A percentile compares a stretch with the other conserved stretches of the same genome.
These are phyloP conservation scores for Hymenoscyphus albidus DNA, from an alignment of 2,329 filamentous ascomycete genomes.

Conservation along the genomic window DNA sequence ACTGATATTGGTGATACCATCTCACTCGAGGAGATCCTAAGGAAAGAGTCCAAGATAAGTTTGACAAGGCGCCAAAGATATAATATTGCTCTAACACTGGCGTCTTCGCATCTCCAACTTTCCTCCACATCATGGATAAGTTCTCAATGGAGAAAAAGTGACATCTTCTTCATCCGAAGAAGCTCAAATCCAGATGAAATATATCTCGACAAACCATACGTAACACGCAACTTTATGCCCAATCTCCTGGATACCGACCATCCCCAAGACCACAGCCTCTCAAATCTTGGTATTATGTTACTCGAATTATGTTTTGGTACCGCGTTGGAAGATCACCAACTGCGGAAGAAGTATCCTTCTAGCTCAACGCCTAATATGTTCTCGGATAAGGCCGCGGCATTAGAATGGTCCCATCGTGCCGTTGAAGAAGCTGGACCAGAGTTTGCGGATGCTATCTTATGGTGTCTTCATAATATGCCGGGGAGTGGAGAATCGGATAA, in stretches of 20 bases:
- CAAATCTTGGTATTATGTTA: constrained; percentile 21
- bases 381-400: constrained; percentile 12
- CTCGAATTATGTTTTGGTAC: constrained; percentile 19
- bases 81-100: constrained; percentile 17
- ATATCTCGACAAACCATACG: constrained; percentile 15
- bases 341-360: constrained; percentile 2
- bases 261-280: constrained; percentile 11
- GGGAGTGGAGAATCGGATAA: constrained; percentile 9
- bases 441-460: constrained; percentile 17
- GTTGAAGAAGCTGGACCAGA: constrained; percentile 17
- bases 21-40: constrained; percentile 15
- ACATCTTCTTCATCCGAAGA: constrained; percentile 17
- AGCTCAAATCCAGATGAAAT: constrained; percentile 9
- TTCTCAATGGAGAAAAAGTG: constrained; percentile 19
- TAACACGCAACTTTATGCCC: constrained; percentile 13
- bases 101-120: constrained; percentile 17
- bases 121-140: constrained; percentile 18
- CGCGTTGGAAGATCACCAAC: constrained; percentile 16
- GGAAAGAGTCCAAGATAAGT: constrained; percentile 9
- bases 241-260: constrained; percentile 3
- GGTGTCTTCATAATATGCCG: constrained; percentile 20
- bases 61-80: constrained; percentile 14
- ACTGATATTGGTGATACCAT: constrained; percentile 11
- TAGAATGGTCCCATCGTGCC: constrained; percentile 12
- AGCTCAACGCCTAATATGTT: neutral